These are phyloP conservation scores for Phascolomyces articulosus DNA, from an alignment of 371 early-diverging fungal genomes.

Conservation along the genomic window DNA sequence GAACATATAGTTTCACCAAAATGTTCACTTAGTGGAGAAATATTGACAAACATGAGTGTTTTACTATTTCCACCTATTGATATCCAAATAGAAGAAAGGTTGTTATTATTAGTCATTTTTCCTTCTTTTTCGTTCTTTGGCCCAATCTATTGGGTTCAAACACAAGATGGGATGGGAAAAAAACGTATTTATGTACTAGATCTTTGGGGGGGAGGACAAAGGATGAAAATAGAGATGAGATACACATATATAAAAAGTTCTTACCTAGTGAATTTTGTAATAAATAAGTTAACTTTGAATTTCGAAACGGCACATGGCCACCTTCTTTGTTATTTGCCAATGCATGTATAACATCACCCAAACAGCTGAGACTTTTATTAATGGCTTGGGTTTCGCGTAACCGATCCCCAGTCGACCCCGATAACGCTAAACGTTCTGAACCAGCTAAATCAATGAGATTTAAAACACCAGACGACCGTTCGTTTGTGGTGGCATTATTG, in stretches of 20 bases:
- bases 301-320: constrained; percentile 94
- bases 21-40: constrained; percentile 78
- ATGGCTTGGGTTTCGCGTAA: constrained; percentile 97
- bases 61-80: constrained; percentile 88
- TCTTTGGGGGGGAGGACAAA: no score
- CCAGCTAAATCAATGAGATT: constrained; percentile 98
- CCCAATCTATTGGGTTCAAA: no score
- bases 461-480: constrained; percentile 75
- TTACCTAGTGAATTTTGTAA: constrained; percentile 86
- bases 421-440: constrained; percentile 89
- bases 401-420: constrained; percentile 90
- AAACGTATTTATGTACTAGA: no score
- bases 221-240: no score
- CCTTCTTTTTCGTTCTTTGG: not conserved
- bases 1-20: constrained; percentile 92
- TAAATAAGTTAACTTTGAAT: constrained; percentile 95
- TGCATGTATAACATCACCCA: constrained; percentile 96
- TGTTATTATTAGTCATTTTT: not conserved
- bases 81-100: no score
- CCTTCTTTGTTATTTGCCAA: constrained; percentile 79
- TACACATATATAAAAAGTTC: constrained; percentile 18
- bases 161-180: no score
- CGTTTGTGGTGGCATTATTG: constrained; percentile 70
- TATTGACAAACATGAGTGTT: constrained; percentile 99
- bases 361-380: constrained; percentile 91